phyloP scores from a whole-genome alignment of 2,329 filamentous ascomycete species.

The Pseudocercospora crystallina region DNA sequence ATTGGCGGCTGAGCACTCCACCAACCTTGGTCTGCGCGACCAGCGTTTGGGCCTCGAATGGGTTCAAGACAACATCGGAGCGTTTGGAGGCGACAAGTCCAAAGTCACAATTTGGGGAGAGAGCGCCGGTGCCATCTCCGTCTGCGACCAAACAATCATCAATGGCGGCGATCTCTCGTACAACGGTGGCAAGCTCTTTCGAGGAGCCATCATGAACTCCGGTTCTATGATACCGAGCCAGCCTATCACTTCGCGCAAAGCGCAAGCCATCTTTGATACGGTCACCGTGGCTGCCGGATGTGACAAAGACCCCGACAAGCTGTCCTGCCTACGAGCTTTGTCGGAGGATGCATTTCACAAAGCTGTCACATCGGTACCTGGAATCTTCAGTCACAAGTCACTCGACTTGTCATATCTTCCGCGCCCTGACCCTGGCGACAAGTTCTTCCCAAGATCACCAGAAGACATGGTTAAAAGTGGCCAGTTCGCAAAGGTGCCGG shows the following conservation, averaged over 20 bases:
- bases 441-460: conserved; percentile 60
- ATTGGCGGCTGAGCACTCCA: conserved; percentile 31
- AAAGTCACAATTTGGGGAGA: conserved; percentile 28
- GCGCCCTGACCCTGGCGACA: conserved; percentile 62
- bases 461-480: conserved; percentile 57
- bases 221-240: conserved; percentile 47
- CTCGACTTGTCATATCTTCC: conserved; percentile 59
- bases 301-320: background rate
- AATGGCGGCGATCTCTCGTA: conserved; percentile 63
- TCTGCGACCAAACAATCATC: conserved; percentile 71
- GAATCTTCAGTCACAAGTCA: conserved; percentile 64
- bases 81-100: conserved; percentile 25
- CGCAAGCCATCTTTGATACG: conserved; percentile 12
- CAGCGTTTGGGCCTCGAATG: conserved; percentile 37
- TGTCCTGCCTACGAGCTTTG: conserved; percentile 10
- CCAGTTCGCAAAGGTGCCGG: conserved; percentile 59
- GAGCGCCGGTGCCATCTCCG: conserved; percentile 57
- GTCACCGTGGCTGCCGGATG: background rate
- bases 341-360: conserved; percentile 47
- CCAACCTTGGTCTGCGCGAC: conserved; percentile 33
- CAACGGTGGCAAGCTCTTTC: conserved; percentile 55
- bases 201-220: conserved; percentile 73
- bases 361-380: conserved; percentile 69
- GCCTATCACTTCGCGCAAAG: conserved; percentile 21
- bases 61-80: conserved; percentile 24